Conservation (phyloP, 2,329 filamentous ascomycete genomes). For the Endoconidiophora laricicola region DNA sequence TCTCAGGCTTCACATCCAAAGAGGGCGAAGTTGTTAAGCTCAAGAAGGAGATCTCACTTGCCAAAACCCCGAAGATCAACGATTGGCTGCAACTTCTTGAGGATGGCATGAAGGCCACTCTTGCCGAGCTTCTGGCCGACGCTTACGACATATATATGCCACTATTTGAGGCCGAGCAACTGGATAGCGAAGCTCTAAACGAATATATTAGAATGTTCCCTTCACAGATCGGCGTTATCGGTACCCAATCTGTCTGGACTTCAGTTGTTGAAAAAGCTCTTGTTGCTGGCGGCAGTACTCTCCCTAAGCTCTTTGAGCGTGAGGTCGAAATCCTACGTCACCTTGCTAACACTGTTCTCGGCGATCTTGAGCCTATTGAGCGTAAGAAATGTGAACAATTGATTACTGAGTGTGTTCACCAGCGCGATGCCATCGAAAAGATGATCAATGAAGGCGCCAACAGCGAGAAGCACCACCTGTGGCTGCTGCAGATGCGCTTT, state of each 20-base stretch:
- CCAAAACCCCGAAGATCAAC: slow-evolving; percentile 92
- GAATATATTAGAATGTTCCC: slow-evolving; percentile 74
- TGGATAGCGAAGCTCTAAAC: slow-evolving; percentile 55
- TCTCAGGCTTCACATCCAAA: slow-evolving; percentile 85
- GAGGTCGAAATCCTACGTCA: slow-evolving; percentile 74
- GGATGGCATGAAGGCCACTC: slow-evolving; percentile 79
- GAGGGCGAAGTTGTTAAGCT: slow-evolving; percentile 79
- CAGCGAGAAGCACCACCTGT: slow-evolving; percentile 67
- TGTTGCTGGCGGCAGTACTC: slow-evolving; percentile 48
- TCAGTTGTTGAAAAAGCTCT: slow-evolving; percentile 67
- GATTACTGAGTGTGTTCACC: slow-evolving; percentile 97
- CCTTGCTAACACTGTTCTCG: slow-evolving; percentile 75
- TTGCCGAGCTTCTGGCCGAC: slow-evolving; percentile 79
- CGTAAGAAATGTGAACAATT: slow-evolving; percentile 96
- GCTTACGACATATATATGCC: slow-evolving; percentile 68
- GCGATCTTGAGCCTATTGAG: slow-evolving; percentile 70
- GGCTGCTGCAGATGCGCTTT: slow-evolving; percentile 95
- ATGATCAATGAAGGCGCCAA: slow-evolving; percentile 60
- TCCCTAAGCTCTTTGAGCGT: slow-evolving; percentile 57
- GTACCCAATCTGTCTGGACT: slow-evolving; percentile 88
- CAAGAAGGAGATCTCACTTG: slow-evolving; percentile 79
- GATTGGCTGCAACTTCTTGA: slow-evolving; percentile 95
- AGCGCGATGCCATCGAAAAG: slow-evolving; percentile 83
- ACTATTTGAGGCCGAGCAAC: slow-evolving; percentile 53
- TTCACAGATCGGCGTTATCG: slow-evolving; percentile 88